These are phyloP conservation scores for Suillus ampliporus DNA, from an alignment of 768 basidiomycete genomes.

Conservation along the genomic window DNA sequence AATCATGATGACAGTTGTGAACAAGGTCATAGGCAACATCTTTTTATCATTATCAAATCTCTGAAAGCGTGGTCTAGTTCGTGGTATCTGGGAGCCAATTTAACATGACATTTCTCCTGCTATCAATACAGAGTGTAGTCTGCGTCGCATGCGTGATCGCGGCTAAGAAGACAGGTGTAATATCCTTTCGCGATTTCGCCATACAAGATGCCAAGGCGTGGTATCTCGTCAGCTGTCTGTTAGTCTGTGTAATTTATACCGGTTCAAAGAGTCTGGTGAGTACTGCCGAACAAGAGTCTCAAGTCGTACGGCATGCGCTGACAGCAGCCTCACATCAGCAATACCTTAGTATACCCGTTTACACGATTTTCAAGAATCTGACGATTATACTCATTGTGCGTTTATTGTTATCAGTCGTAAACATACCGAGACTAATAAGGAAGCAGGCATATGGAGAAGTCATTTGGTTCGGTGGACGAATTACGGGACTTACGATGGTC, in stretches of 20 bases:
- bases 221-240: conserved; percentile 93
- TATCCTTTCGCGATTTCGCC: conserved; percentile 87
- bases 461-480: conserved; percentile 91
- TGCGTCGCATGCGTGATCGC: conserved; percentile 77
- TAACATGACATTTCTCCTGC: conserved; percentile 95
- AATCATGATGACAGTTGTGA: conserved; percentile 96
- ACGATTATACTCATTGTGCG: conserved; percentile 98
- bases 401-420: conserved; percentile 16
- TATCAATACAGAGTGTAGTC: conserved; percentile 89
- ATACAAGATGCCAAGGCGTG: conserved; percentile 84
- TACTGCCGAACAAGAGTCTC: conserved; percentile 20
- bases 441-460: conserved; percentile 94
- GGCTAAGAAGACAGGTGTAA: conserved; percentile 78
- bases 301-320: neutral
- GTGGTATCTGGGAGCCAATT: conserved; percentile 94
- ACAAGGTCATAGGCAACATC: conserved; percentile 67
- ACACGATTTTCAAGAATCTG: conserved; percentile 99
- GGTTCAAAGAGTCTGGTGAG: conserved; percentile 95
- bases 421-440: conserved; percentile 10
- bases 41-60: neutral
- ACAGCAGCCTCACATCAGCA: conserved; percentile 57
- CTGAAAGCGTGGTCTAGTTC: conserved; percentile 56
- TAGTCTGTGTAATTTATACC: conserved; percentile 96
- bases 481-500: conserved; percentile 85
- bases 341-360: conserved; percentile 95